Percentiles rank a stretch among this genome's conserved stretches.
phyloP scores from a whole-genome alignment of 2,329 filamentous ascomycete genomes.

The Penicillium sp. region DNA sequence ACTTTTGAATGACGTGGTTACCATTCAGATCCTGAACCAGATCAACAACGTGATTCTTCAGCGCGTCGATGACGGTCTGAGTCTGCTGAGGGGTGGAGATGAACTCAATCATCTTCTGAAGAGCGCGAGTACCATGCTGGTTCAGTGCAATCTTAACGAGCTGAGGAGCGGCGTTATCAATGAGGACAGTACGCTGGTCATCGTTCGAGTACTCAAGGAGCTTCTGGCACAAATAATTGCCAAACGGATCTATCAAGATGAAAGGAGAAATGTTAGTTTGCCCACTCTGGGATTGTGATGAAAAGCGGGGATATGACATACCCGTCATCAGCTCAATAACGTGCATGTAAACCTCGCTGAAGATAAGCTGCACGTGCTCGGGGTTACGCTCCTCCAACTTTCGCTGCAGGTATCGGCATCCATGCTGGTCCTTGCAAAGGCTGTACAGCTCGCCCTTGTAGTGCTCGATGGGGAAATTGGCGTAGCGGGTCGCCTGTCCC shows the following conservation, averaged over 20 bases:
- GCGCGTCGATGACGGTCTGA: conserved; percentile 80
- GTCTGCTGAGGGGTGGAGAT: conserved; percentile 85
- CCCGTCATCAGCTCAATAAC: conserved; percentile 95
- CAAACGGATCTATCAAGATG: conserved; percentile 73
- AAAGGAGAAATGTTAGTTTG: conserved; percentile 25
- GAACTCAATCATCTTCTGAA: conserved; percentile 99
- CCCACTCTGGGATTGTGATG: conserved; percentile 2
- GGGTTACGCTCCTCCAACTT: conserved; percentile 89
- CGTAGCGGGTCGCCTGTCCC: conserved; percentile 73
- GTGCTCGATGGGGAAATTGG: conserved; percentile 78
- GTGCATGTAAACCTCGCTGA: conserved; percentile 87
- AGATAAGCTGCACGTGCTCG: conserved; percentile 88
- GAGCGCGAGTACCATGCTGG: conserved; percentile 91
- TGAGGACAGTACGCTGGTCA: conserved; percentile 88
- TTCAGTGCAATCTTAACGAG: conserved; percentile 94
- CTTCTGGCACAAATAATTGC: conserved; percentile 99
- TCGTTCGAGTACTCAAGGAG: conserved; percentile 93
- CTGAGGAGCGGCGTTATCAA: conserved; percentile 82
- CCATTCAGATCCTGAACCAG: conserved; percentile 97
- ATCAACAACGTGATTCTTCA: conserved; percentile 82
- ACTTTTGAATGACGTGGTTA: conserved; percentile 99
- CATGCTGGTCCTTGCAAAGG: conserved; percentile 96
- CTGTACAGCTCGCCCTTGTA: conserved; percentile 82
- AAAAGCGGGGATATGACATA: conserved; percentile 32
- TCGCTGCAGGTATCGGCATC: conserved; percentile 94